Conservation (phyloP, 176 grass and related monocot genomes). For the sorghum (Sorghum bicolor) region DNA sequence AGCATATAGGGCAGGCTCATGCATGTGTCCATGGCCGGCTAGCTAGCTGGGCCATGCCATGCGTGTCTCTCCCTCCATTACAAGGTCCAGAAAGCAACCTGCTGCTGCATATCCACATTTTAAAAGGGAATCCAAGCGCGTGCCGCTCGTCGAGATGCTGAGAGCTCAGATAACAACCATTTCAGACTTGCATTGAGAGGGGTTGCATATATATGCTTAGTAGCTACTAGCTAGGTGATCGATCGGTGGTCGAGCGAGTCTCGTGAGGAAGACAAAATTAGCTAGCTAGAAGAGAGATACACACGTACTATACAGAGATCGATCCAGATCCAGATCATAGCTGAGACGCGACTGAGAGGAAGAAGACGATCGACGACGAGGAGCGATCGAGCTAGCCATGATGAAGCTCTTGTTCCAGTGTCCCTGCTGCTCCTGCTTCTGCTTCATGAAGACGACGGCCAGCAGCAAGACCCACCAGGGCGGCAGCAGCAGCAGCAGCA, state of each 20-base stretch:
- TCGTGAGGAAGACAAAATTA: neutral
- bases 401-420: slow-evolving; percentile 75
- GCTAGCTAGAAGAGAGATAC: neutral
- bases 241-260: neutral
- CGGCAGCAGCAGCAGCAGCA: neutral
- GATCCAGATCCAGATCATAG: neutral
- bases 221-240: no score
- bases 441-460: slow-evolving; percentile 45
- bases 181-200: neutral
- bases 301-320: no score
- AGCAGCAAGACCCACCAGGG: slow-evolving; percentile 33
- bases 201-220: no score
- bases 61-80: neutral
- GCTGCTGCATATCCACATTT: neutral
- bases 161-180: neutral
- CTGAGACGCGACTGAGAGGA: neutral
- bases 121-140: neutral
- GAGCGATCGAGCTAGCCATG: neutral
- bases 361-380: neutral
- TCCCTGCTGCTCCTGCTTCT: slow-evolving; percentile 81
- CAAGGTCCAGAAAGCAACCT: neutral
- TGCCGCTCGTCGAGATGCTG: no score
- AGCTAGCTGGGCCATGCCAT: slow-evolving; percentile 25
- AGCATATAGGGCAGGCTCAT: neutral
- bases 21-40: neutral